phyloP scores from a whole-genome alignment of 73 alveolate genomes.

The Blepharisma japonicum region DNA sequence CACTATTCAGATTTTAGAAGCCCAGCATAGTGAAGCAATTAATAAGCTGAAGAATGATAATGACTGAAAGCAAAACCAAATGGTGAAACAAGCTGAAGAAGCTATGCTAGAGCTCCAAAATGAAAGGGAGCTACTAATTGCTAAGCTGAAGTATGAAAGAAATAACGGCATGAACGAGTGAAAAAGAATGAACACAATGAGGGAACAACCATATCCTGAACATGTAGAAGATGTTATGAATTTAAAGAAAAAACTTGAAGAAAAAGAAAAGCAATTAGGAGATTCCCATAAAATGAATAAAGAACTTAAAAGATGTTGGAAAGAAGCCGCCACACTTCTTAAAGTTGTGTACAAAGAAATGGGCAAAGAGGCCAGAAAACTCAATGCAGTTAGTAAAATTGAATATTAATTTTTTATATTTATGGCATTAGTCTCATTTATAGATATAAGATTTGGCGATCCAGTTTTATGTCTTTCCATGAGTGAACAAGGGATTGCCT shows the following conservation, averaged over 20 bases:
- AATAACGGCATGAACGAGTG: not conserved
- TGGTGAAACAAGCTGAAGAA: slow-evolving; percentile 6
- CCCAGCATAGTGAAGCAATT: not conserved
- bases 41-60: slow-evolving; percentile 1
- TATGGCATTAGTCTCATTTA: not conserved
- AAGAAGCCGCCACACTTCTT: slow-evolving; percentile 13
- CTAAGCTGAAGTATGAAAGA: slow-evolving; percentile 9
- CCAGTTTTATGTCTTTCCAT: not conserved
- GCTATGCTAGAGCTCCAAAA: slow-evolving; percentile 10
- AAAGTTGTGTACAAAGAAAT: slow-evolving; percentile 16
- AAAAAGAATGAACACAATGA: not conserved
- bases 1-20: slow-evolving; percentile 6
- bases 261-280: not conserved
- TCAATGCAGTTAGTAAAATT: not conserved
- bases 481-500: slow-evolving; percentile 1
- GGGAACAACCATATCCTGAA: not conserved
- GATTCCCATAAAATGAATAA: not conserved
- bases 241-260: not conserved
- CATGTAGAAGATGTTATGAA: not conserved
- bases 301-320: slow-evolving; percentile 18
- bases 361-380: not conserved
- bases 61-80: not conserved
- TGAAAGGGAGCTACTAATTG: slow-evolving; percentile 3
- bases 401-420: not conserved
- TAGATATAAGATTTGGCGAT: slow-evolving; percentile 25